A percentile compares a stretch with the other conserved stretches of the same genome.
phyloP scores from a whole-genome alignment of 768 basidiomycete species.

The Pulveroboletus sp. region DNA sequence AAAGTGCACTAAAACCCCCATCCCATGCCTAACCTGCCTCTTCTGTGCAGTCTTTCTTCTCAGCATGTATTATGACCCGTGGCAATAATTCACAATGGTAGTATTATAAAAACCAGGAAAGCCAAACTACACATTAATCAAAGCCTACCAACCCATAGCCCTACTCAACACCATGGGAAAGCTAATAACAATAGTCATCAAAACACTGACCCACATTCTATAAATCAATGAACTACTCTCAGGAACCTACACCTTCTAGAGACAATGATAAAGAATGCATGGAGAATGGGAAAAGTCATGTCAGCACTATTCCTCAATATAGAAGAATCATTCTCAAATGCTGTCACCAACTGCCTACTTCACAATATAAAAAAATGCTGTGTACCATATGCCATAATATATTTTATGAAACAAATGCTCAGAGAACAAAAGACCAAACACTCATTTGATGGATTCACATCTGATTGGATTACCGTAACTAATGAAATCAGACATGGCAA shows the following conservation, averaged over 20 bases:
- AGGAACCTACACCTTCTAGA: neutral
- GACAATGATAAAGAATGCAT: no score
- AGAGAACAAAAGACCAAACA: no score
- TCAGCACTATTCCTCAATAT: no score
- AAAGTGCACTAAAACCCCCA: neutral
- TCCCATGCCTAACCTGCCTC: neutral
- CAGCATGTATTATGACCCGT: neutral
- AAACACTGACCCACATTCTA: neutral
- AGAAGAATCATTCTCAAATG: no score
- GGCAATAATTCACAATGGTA: slow-evolving; percentile 21
- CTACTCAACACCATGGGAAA: slow-evolving; percentile 5
- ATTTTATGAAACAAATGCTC: no score
- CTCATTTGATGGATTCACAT: no score
- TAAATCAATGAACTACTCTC: neutral
- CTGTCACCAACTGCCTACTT: no score
- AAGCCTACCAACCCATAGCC: neutral
- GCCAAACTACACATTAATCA: slow-evolving; percentile 24
- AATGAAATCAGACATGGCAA: no score
- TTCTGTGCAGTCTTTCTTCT: neutral
- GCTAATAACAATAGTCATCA: neutral
- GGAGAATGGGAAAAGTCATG: no score
- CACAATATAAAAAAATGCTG: no score
- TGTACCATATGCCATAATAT: no score
- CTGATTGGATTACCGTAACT: no score
- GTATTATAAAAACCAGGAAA: slow-evolving; percentile 36